Base-by-base conservation (phyloP, 2,329 filamentous ascomycete species). In the Neofusicoccum cordaticola region DNA sequence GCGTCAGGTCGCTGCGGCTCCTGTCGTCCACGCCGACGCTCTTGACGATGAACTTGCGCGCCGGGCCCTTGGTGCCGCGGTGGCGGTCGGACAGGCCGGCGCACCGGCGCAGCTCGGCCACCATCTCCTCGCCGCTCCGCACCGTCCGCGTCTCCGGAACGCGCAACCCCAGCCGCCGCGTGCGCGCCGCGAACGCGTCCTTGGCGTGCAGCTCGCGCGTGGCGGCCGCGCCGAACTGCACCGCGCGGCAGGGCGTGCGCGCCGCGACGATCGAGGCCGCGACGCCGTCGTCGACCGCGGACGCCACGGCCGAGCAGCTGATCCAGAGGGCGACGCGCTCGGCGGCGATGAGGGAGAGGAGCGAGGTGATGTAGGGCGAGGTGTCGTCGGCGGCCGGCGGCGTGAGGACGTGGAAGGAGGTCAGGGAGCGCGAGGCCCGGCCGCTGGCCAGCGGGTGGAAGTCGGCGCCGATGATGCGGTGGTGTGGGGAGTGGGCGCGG, bases 271-370 rank as follows among this genome's bases (percentile, higher is more conserved):
- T 77, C 64, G 89, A 84, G 67, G 74, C 67, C 17, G 74, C 75
- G 15, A 74, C 75, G 0, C 86, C 89, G 72, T 93, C 90, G 70
- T 90, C 86, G 12, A 89, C 75, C 0, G 87, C 87, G 0, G 84
- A 86, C 1, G 84, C 82, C 8, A 90, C 86, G n/a, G 86, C 88
- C 0, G 89, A 91, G 69, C 89, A 91, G 19, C 86, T 88, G 2
- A 93, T 85, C 90, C 90, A 93, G 2, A 93, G 75, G 64, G 91
- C 85, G 4, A 91, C 83, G 0, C 82, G 79, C 67, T 93, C 88
- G 0, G 77, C 73, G 5, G 80, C 72, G 45, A 92, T 81, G 31
- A 92, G 82, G 8, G 85, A 76, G 1, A 90, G 73, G 3, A 93
- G 74, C 0, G 79, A 78, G 13, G 81, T 75, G 13, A 85, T 80